A percentile compares a stretch with the other conserved stretches of the same genome.
These are phyloP conservation scores for Onygenales sp. DNA, from an alignment of 2,329 filamentous ascomycete species.

Conservation along the genomic window DNA sequence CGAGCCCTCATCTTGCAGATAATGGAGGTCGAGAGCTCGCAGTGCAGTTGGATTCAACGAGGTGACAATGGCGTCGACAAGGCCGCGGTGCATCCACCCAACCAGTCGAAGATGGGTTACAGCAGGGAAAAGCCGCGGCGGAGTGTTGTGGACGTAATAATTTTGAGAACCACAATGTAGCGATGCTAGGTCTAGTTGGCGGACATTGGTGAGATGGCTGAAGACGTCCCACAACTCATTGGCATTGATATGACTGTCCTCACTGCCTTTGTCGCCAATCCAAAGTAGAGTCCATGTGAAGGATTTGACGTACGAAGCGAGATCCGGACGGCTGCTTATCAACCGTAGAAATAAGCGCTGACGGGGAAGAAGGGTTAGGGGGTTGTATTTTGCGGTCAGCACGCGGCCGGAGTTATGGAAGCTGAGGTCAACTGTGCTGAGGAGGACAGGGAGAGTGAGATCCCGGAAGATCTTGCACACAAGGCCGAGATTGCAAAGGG, in stretches of 20 bases:
- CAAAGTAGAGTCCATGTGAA: conserved; percentile 7
- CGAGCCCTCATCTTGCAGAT: conserved; percentile 7
- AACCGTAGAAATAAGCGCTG: conserved; percentile 6
- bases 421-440: conserved; percentile 3
- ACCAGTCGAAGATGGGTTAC: conserved; percentile 8
- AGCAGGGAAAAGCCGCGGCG: conserved; percentile 6
- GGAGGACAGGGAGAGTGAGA: background rate
- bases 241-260: conserved; percentile 1
- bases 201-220: conserved; percentile 6
- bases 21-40: background rate
- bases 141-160: conserved; percentile 4
- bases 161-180: background rate
- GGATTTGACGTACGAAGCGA: conserved; percentile 3
- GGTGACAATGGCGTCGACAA: conserved; percentile 6
- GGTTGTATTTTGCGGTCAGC: conserved; percentile 4
- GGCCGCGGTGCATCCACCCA: conserved; percentile 9
- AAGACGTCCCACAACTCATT: conserved; percentile 9
- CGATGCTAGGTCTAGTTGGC: conserved; percentile 5
- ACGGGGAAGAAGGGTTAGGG: conserved; percentile 1
- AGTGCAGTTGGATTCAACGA: conserved; percentile 4
- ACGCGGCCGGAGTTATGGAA: conserved; percentile 5
- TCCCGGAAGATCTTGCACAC: too few species aligned
- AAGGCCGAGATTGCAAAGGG: too few species aligned
- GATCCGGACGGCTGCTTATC: conserved; percentile 1
- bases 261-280: conserved; percentile 3